These are phyloP conservation scores for Elongisporangium prolatum DNA, from an alignment of 352 stramenopile genomes.

Conservation along the genomic window DNA sequence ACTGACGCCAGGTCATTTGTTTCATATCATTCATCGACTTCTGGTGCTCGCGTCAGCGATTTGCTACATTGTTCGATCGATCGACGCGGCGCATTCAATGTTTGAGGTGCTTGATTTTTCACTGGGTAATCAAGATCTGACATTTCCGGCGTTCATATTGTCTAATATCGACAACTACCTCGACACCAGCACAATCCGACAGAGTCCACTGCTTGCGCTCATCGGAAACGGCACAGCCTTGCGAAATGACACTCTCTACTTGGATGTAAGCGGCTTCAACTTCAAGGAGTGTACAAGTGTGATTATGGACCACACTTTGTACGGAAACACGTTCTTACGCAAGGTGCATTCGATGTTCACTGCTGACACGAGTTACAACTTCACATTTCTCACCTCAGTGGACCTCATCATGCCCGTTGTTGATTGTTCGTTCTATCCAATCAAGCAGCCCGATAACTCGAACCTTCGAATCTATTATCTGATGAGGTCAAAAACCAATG, in stretches of 20 bases:
- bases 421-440: slow-evolving; percentile 27
- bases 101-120: slow-evolving; percentile 14
- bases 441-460: slow-evolving; percentile 21
- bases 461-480: slow-evolving; percentile 31
- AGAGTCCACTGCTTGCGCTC: slow-evolving; percentile 24
- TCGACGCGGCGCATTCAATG: slow-evolving; percentile 19
- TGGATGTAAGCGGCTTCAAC: slow-evolving; percentile 15
- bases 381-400: slow-evolving; percentile 19
- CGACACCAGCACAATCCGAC: slow-evolving; percentile 13
- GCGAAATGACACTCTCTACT: slow-evolving; percentile 24
- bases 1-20: slow-evolving; percentile 5
- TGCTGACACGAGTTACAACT: slow-evolving; percentile 16
- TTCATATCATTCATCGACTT: slow-evolving; percentile 19
- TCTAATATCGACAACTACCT: slow-evolving; percentile 21
- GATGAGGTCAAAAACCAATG: slow-evolving; percentile 19
- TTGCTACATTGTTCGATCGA: slow-evolving; percentile 22
- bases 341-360: slow-evolving; percentile 15
- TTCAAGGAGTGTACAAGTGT: slow-evolving; percentile 10
- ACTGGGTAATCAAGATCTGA: neutral
- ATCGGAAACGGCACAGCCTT: slow-evolving; percentile 14
- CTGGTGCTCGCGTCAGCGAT: slow-evolving; percentile 22
- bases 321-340: slow-evolving; percentile 31
- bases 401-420: slow-evolving; percentile 41
- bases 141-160: neutral
- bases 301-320: slow-evolving; percentile 14